phyloP scores from a whole-genome alignment of 495 filamentous ascomycete species.

The Hypomontagnella submonticulosa region DNA sequence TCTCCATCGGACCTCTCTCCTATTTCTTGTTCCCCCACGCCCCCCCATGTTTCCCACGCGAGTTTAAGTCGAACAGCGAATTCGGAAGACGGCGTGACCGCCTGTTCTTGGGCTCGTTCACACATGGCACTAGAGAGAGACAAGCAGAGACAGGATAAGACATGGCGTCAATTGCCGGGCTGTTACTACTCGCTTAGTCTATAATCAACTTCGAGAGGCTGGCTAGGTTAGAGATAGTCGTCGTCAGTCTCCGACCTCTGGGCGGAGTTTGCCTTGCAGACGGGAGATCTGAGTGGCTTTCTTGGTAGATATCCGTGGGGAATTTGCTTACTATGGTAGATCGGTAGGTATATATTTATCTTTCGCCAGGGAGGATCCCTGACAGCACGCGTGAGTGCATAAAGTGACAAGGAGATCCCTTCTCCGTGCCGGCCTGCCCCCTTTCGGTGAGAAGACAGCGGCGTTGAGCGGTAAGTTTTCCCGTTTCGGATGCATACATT shows the following conservation, averaged over 20 bases:
- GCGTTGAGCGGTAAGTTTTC: slow-evolving; percentile 19
- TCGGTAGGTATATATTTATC: slow-evolving; percentile 1
- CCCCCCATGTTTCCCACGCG: background rate
- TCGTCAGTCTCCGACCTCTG: background rate
- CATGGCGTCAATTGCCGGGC: background rate
- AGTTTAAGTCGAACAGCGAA: background rate
- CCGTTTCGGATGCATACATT: slow-evolving; percentile 13
- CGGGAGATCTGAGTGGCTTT: background rate
- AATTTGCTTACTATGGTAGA: background rate
- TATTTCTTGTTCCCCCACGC: background rate
- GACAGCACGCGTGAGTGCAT: slow-evolving; percentile 14
- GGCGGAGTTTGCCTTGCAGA: background rate
- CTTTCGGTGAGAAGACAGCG: slow-evolving; percentile 25
- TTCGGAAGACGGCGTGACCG: slow-evolving; percentile 9
- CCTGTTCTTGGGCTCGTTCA: slow-evolving; percentile 1
- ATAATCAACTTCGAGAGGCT: background rate
- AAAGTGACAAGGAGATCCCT: slow-evolving; percentile 29
- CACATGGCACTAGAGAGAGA: background rate
- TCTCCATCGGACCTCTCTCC: background rate
- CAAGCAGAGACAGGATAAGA: slow-evolving; percentile 9
- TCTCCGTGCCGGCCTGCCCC: slow-evolving; percentile 27
- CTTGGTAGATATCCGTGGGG: background rate
- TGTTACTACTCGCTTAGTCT: slow-evolving; percentile 2
- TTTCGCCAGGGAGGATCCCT: slow-evolving; percentile 26
- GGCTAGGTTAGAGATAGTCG: background rate